Percentiles rank a stretch among this genome's conserved stretches.
These are phyloP conservation scores for Dipodascopsis uninucleata DNA, from an alignment of 805 yeast species.

Conservation along the genomic window DNA sequence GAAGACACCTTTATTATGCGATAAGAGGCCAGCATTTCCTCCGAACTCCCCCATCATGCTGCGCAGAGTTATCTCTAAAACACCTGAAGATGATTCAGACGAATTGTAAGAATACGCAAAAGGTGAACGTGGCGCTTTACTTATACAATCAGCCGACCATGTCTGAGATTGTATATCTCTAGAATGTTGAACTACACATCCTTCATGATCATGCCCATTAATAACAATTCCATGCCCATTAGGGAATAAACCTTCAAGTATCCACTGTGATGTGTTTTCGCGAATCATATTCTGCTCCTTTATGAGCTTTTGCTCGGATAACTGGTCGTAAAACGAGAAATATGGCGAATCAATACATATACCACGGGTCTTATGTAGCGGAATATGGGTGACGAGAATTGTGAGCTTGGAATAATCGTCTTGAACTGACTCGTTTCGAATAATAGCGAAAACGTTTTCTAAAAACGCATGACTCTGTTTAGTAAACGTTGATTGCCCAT, in stretches of 20 bases:
- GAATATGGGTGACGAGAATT: conserved; percentile 80
- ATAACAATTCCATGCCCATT: conserved; percentile 70
- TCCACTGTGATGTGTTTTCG: conserved; percentile 58
- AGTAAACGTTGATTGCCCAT: conserved; percentile 47
- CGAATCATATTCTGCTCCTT: conserved; percentile 85
- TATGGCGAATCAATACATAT: conserved; percentile 85
- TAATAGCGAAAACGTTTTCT: no score
- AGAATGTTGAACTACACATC: conserved; percentile 54
- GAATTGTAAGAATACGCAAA: background rate
- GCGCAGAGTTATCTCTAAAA: conserved; percentile 59
- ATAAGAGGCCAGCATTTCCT: conserved; percentile 79
- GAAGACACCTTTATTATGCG: conserved; percentile 40
- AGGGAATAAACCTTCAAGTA: conserved; percentile 69
- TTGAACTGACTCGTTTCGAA: conserved; percentile 52
- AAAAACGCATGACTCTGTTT: conserved; percentile 71
- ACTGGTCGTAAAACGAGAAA: conserved; percentile 54
- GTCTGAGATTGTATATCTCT: conserved; percentile 1
- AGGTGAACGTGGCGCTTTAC: conserved; percentile 3
- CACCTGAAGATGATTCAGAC: conserved; percentile 3
- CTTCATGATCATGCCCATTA: conserved; percentile 96
- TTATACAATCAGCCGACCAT: conserved; percentile 7
- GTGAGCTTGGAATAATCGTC: conserved; percentile 61
- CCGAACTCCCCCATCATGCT: conserved; percentile 96
- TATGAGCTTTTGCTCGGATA: conserved; percentile 54
- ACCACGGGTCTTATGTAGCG: conserved; percentile 78